Conservation (phyloP, 164 flowering plant genomes). For the Platanus orientalis region DNA sequence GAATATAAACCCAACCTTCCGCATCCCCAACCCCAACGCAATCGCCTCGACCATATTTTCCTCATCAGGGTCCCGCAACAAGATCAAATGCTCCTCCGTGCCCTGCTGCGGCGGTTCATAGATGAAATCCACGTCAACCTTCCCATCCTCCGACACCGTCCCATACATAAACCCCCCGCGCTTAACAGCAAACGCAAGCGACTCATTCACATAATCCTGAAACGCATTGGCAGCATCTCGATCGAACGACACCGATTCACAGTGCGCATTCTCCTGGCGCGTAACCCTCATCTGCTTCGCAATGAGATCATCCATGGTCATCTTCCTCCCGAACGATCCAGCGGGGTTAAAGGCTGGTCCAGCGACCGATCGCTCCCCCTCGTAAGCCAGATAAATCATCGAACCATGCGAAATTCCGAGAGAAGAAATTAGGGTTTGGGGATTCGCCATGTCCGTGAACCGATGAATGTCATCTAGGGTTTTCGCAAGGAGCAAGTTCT, state of each 20-base stretch:
- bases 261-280: constrained; percentile 76
- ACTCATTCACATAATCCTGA: constrained; percentile 77
- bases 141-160: constrained; percentile 53
- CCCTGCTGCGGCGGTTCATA: constrained; percentile 97
- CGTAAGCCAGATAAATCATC: constrained; percentile 61
- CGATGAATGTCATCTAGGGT: constrained; percentile 38
- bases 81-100: constrained; percentile 51
- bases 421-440: constrained; percentile 47
- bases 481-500: constrained; percentile 70
- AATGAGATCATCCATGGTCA: constrained; percentile 93
- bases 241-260: constrained; percentile 79
- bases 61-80: constrained; percentile 64
- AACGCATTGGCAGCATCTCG: constrained; percentile 76
- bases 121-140: constrained; percentile 75
- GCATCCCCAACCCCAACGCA: constrained; percentile 29
- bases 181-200: constrained; percentile 79
- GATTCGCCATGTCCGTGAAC: constrained; percentile 67
- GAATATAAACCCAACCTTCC: constrained; percentile 35
- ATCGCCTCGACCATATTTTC: constrained; percentile 29
- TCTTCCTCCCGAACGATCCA: constrained; percentile 82
- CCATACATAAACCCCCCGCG: constrained; percentile 96
- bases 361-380: constrained; percentile 62
- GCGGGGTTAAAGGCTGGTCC: constrained; percentile 60
- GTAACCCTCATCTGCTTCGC: constrained; percentile 81
- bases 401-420: constrained; percentile 74